Percentiles rank a stretch among this genome's conserved stretches.
Evolutionary conservation across 495 filamentous ascomycete genomes (phyloP).

Genomic region (Gamarada debralockiae): DNA sequence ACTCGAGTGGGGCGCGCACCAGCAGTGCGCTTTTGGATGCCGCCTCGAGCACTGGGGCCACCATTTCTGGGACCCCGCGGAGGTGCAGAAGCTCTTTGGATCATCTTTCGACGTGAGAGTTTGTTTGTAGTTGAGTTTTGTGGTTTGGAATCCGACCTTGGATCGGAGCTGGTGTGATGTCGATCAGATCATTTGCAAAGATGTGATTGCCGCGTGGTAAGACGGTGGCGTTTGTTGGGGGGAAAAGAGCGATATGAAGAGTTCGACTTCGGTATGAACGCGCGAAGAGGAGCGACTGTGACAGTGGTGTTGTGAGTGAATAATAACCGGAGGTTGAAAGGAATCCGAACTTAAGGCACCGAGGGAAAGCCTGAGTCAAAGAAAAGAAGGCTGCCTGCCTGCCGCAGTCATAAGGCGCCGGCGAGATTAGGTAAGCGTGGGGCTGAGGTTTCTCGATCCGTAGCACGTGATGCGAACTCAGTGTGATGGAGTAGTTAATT

Average conservation of each 20-base stretch:
- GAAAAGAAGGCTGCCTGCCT: no score
- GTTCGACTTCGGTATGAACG: background rate
- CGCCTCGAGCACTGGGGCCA: conserved; percentile 26
- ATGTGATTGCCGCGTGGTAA: background rate
- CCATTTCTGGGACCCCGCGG: conserved; percentile 19
- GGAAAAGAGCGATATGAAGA: background rate
- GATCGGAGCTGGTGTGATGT: background rate
- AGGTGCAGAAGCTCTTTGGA: conserved; percentile 10
- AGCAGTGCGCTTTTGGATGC: conserved; percentile 65
- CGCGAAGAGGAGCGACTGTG: background rate
- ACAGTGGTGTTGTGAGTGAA: background rate
- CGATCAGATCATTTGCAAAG: conserved; percentile 7
- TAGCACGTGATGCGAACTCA: no score
- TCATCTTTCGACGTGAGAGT: conserved; percentile 3
- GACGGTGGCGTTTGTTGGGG: background rate
- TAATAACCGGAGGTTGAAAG: background rate
- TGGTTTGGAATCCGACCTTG: background rate
- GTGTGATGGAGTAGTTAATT: no score
- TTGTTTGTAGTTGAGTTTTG: background rate
- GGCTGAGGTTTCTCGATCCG: no score
- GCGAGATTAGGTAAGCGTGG: no score
- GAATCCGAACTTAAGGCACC: background rate
- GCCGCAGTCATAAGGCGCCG: no score
- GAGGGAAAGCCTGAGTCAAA: background rate
- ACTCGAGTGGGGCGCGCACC: conserved; percentile 38